A percentile compares a stretch with the other conserved stretches of the same genome.
phyloP scores from a whole-genome alignment of 345 rosid species.

The Mangifera indica region DNA sequence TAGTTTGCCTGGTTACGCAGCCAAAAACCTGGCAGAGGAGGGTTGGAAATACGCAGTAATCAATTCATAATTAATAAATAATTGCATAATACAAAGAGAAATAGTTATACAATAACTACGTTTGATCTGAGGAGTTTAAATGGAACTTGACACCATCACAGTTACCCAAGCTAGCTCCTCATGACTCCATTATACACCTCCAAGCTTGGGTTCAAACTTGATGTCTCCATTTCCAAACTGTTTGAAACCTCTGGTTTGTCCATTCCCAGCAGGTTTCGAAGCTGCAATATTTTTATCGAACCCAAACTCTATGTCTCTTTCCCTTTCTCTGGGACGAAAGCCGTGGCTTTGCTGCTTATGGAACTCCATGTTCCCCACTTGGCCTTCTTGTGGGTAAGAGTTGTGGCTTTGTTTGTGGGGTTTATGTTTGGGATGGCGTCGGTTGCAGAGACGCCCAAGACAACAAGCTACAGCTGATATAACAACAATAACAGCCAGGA shows the following conservation, averaged over 20 bases:
- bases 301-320: slow-evolving; percentile 42
- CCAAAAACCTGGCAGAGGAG: neutral
- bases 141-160: neutral
- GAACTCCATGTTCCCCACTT: slow-evolving; percentile 25
- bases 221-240: slow-evolving; percentile 19
- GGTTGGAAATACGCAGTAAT: neutral
- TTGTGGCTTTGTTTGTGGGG: slow-evolving; percentile 16
- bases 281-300: slow-evolving; percentile 36
- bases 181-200: slow-evolving; percentile 10
- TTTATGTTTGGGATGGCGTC: slow-evolving; percentile 19
- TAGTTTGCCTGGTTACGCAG: too few relatives aligned
- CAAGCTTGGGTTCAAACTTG: slow-evolving; percentile 15
- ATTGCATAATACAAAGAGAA: neutral
- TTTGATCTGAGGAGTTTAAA: neutral
- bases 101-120: neutral
- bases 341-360: slow-evolving; percentile 30
- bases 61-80: neutral
- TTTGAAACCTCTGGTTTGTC: slow-evolving; percentile 31
- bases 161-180: neutral
- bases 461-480: slow-evolving; percentile 57
- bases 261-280: slow-evolving; percentile 21
- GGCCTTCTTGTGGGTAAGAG: too few relatives aligned
- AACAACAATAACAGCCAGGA: slow-evolving; percentile 54
- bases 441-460: slow-evolving; percentile 54
- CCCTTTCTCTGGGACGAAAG: slow-evolving; percentile 23